These are phyloP conservation scores for Reutealis trisperma DNA, from an alignment of 345 rosid species.

Conservation along the genomic window DNA sequence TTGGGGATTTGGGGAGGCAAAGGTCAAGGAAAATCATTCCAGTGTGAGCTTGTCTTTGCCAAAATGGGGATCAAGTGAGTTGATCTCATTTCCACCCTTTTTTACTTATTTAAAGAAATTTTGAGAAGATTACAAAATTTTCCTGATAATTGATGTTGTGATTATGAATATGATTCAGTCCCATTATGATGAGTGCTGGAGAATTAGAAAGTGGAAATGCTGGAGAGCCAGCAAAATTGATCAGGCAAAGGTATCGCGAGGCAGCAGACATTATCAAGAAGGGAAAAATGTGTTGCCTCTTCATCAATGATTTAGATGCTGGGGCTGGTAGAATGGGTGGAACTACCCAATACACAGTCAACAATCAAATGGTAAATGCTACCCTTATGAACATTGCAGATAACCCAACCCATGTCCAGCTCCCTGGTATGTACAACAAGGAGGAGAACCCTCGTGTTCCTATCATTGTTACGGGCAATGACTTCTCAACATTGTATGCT, in stretches of 20 bases:
- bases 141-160: background rate
- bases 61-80: constrained; percentile 59
- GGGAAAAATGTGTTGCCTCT: constrained; percentile 60
- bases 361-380: constrained; percentile 67
- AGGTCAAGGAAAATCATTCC: constrained; percentile 69
- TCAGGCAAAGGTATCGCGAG: constrained; percentile 58
- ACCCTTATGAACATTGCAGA: constrained; percentile 69
- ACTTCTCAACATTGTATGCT: constrained; percentile 59
- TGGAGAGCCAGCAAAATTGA: constrained; percentile 60
- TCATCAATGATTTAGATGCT: constrained; percentile 55
- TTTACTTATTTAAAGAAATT: background rate
- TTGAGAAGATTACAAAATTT: too few relatives aligned
- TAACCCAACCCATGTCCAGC: constrained; percentile 59
- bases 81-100: background rate
- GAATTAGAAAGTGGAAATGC: constrained; percentile 63
- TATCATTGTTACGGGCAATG: constrained; percentile 56
- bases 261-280: constrained; percentile 49
- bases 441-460: constrained; percentile 61
- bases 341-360: constrained; percentile 56
- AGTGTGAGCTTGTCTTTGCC: constrained; percentile 60
- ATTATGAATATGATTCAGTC: constrained; percentile 30
- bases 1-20: constrained; percentile 66
- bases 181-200: constrained; percentile 61
- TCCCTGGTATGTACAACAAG: constrained; percentile 57
- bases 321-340: constrained; percentile 62